Percentiles rank a stretch among this genome's conserved stretches.
Conservation (phyloP, 2,329 filamentous ascomycete species). For the Calonectria crousiana region DNA sequence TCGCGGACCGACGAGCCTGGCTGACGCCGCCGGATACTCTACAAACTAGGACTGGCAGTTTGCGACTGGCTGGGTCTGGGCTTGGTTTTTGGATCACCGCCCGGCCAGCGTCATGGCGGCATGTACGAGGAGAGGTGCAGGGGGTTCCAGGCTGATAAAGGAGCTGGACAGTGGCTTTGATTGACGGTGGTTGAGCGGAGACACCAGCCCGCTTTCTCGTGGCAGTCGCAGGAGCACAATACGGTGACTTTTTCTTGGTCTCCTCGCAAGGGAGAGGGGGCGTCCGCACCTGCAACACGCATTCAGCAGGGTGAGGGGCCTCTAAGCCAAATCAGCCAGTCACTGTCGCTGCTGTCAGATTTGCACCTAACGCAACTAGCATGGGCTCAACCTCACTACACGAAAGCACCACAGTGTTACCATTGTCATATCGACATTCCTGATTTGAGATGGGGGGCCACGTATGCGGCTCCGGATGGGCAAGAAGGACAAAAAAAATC, state of each 20-base stretch:
- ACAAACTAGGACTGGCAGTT: slow-evolving; percentile 38
- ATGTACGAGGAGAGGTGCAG: slow-evolving; percentile 36
- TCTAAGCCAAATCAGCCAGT: slow-evolving; percentile 12
- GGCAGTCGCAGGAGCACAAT: slow-evolving; percentile 20
- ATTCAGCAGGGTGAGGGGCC: slow-evolving; percentile 15
- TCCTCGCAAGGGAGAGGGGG: slow-evolving; percentile 19
- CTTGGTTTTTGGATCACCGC: slow-evolving; percentile 42
- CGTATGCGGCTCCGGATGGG: slow-evolving; percentile 15
- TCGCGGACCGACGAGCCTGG: slow-evolving; percentile 35
- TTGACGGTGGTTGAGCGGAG: slow-evolving; percentile 39
- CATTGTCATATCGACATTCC: slow-evolving; percentile 6
- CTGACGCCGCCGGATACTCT: slow-evolving; percentile 35
- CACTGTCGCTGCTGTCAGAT: slow-evolving; percentile 5
- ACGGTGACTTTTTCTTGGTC: slow-evolving; percentile 22
- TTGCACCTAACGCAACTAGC: slow-evolving; percentile 12
- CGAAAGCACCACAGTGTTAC: slow-evolving; percentile 17
- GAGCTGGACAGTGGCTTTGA: slow-evolving; percentile 44
- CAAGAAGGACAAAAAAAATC: background rate
- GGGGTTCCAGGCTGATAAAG: slow-evolving; percentile 43
- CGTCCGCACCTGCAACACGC: slow-evolving; percentile 8
- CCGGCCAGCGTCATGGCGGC: slow-evolving; percentile 40
- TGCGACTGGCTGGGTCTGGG: slow-evolving; percentile 39
- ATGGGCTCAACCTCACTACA: slow-evolving; percentile 3
- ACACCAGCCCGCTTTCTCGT: slow-evolving; percentile 20
- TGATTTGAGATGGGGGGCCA: slow-evolving; percentile 12